Evolutionary conservation across 2,329 filamentous ascomycete species (phyloP), one percentile per base, ranked within the genome.

Genomic region (Fusarium caatingaense): DNA sequence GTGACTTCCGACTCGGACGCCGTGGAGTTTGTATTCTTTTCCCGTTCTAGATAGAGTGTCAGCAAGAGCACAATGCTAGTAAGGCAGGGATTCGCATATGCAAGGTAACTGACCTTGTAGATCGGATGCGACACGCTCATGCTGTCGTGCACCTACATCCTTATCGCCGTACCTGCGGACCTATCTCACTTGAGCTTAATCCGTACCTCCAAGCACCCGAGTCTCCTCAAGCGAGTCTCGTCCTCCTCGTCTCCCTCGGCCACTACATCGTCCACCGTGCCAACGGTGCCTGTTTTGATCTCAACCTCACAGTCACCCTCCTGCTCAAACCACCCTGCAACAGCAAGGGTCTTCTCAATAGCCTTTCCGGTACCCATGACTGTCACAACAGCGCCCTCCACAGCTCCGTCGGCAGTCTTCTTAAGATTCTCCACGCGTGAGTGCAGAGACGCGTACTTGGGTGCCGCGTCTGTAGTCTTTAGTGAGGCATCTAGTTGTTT

Each of bases 251-350:
- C 80, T 21, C 80, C 80, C 2, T 60, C 49, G 16, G 75, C 75
- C 16, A 89, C 80, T 30, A 93, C 80, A 77, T 93, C 91, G 74
- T 94, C 91, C 46, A 93, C 83, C 4, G 89, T 87, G n/a, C 83
- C 83, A 18, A 91, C 82, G 53, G 86, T 92, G 60, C 87, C 85
- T 47, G 91, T 93, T 76, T 84, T 82, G 54, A 93, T 74, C 71
- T 83, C 80, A 3, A 93, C 88, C 8, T 78, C 75, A 68, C 87
- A 90, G 66, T 88, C 88, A 15, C 78, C 81, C 77, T 90, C 85
- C 56, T 87, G 83, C 77, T 88, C 85, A 69, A 93, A 93, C 83
- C 87, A 91, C 34, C 86, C 78, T 0, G 88, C 91, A 8, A 93
- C 78, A 27, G 86, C 82, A 62, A 92, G 78, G 2, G 87, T 87